A percentile compares a stretch with the other conserved stretches of the same genome.
Conservation (phyloP, 257 asterid species). For the Solanum tarijense region DNA sequence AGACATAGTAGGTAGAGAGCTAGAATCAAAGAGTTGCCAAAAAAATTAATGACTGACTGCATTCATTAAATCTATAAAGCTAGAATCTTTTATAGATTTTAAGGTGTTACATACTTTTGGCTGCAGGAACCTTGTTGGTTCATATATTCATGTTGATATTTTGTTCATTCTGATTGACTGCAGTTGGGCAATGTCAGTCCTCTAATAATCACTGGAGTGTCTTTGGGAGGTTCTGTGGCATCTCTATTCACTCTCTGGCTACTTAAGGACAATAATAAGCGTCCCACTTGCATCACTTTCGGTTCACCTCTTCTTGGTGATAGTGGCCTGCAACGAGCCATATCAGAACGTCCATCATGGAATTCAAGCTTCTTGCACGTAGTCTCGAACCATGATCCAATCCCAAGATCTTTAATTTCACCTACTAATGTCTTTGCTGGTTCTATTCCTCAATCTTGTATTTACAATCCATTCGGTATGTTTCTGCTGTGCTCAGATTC, state of each 20-base stretch:
- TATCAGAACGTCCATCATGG: constrained; percentile 16
- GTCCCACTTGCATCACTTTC: constrained; percentile 24
- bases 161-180: constrained; percentile 1
- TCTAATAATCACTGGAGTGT: constrained; percentile 18
- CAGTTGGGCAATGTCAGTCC: constrained; percentile 8
- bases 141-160: background rate
- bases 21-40: background rate
- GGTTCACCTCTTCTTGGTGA: constrained; percentile 24
- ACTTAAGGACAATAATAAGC: constrained; percentile 7
- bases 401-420: constrained; percentile 7
- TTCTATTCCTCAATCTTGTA: background rate
- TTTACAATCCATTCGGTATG: constrained; percentile 14
- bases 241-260: constrained; percentile 26
- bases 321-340: constrained; percentile 11
- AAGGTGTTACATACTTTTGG: background rate
- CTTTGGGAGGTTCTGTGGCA: constrained; percentile 25
- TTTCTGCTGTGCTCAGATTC: constrained; percentile 13
- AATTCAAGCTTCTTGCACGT: constrained; percentile 16
- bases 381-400: constrained; percentile 12
- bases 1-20: no score
- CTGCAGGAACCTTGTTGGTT: background rate
- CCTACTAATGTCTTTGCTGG: background rate
- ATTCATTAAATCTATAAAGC: no score
- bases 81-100: background rate
- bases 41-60: no score